phyloP scores from a whole-genome alignment of 2,329 filamentous ascomycete species.

The Claviceps fusiformis region DNA sequence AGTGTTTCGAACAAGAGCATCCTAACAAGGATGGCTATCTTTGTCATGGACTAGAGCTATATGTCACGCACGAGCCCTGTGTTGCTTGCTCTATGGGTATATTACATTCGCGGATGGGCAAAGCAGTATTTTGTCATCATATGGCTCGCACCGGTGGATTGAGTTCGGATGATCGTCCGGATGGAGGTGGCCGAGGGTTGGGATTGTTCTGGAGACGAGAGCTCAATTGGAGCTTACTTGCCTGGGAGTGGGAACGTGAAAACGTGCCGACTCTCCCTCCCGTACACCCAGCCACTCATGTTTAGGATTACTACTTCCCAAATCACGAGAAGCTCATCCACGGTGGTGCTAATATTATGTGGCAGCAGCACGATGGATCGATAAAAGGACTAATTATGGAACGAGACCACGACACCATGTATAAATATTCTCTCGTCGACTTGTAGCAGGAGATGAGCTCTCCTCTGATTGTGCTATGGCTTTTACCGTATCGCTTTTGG shows the following conservation, averaged over 20 bases:
- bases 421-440: not conserved
- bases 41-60: constrained; percentile 85
- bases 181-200: constrained; percentile 45
- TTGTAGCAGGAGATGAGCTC: not conserved
- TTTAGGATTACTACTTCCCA: constrained; percentile 31
- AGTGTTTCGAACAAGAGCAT: constrained; percentile 50
- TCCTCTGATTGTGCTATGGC: not conserved
- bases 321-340: constrained; percentile 21
- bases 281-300: constrained; percentile 37
- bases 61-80: constrained; percentile 90
- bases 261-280: constrained; percentile 22
- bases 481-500: not conserved
- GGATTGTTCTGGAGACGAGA: constrained; percentile 61
- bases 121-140: constrained; percentile 65
- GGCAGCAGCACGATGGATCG: not conserved
- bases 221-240: constrained; percentile 74
- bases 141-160: constrained; percentile 75
- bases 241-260: constrained; percentile 58
- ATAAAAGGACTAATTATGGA: not conserved
- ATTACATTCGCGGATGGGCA: constrained; percentile 81
- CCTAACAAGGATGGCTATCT: constrained; percentile 71
- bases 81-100: constrained; percentile 96
- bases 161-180: constrained; percentile 56
- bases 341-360: not conserved
- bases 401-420: not conserved